phyloP scores from a whole-genome alignment of 1,284 basidiomycete genomes.

The Calocybe gambosa region DNA sequence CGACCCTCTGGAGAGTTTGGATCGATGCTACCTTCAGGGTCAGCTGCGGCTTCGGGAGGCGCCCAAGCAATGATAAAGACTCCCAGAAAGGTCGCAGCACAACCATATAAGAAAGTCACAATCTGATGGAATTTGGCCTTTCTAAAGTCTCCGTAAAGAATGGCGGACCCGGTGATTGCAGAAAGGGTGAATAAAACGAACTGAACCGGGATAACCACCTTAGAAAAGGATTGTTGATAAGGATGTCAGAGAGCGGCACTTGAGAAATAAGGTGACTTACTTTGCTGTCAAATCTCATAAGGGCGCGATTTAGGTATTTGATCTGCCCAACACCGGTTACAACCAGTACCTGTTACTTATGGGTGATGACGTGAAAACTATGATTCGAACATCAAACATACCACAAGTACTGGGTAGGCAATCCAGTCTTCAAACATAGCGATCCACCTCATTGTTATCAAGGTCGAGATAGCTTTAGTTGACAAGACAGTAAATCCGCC shows the following conservation, averaged over 20 bases:
- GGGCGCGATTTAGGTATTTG: conserved; percentile 82
- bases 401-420: conserved; percentile 68
- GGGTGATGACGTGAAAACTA: conserved; percentile 12
- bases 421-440: conserved; percentile 73
- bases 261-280: conserved; percentile 28
- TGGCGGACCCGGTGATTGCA: conserved; percentile 88
- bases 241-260: conserved; percentile 1
- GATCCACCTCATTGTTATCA: conserved; percentile 74
- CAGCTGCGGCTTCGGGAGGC: conserved; percentile 24
- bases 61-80: conserved; percentile 79
- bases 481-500: conserved; percentile 93
- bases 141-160: conserved; percentile 91
- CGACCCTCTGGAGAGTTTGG: conserved; percentile 13
- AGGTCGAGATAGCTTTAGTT: conserved; percentile 88
- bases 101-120: conserved; percentile 83
- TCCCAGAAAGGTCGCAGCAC: conserved; percentile 76
- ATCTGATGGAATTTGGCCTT: conserved; percentile 75
- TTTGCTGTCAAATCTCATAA: conserved; percentile 87
- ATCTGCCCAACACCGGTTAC: conserved; percentile 87
- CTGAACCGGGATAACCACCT: conserved; percentile 91
- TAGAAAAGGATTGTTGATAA: too few species aligned
- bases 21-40: conserved; percentile 22
- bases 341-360: conserved; percentile 51
- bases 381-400: conserved; percentile 24
- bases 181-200: conserved; percentile 88